These are phyloP conservation scores for Alternaria triticina DNA, from an alignment of 2,329 filamentous ascomycete species.

Conservation along the genomic window DNA sequence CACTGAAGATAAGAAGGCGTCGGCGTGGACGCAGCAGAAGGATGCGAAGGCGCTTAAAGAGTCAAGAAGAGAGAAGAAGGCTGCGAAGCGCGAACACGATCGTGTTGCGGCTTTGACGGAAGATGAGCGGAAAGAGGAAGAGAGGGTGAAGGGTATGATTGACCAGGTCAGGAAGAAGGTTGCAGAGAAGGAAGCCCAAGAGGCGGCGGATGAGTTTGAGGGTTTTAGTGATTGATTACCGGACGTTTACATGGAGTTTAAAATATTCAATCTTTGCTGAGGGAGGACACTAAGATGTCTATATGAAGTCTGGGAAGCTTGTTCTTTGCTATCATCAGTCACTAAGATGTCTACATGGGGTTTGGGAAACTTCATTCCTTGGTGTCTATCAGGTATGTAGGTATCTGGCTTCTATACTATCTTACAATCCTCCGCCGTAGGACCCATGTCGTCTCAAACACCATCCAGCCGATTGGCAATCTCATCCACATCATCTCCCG, in stretches of 20 bases:
- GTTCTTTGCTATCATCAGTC: no score
- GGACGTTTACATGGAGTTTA: not conserved
- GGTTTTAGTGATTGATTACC: constrained; percentile 41
- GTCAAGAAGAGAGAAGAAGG: constrained; percentile 43
- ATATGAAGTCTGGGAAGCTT: no score
- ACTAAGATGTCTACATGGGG: no score
- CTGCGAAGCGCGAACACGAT: constrained; percentile 39
- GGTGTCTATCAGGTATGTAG: no score
- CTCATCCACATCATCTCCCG: no score
- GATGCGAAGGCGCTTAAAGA: constrained; percentile 42
- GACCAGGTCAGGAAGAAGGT: constrained; percentile 35
- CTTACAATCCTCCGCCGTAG: no score
- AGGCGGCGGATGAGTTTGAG: constrained; percentile 39
- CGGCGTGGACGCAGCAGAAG: constrained; percentile 47
- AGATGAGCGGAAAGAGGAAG: constrained; percentile 44
- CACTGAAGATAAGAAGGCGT: constrained; percentile 35
- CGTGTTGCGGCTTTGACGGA: constrained; percentile 32
- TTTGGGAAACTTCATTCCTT: no score
- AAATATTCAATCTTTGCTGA: not conserved
- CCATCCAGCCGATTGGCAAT: no score
- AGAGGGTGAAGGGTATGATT: constrained; percentile 41
- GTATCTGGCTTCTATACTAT: no score
- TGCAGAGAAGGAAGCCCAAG: constrained; percentile 32
- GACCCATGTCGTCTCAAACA: no score
- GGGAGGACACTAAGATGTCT: no score